Evolutionary conservation across 306 rosid species (phyloP).

Genomic region (Boehmeria nivea): DNA sequence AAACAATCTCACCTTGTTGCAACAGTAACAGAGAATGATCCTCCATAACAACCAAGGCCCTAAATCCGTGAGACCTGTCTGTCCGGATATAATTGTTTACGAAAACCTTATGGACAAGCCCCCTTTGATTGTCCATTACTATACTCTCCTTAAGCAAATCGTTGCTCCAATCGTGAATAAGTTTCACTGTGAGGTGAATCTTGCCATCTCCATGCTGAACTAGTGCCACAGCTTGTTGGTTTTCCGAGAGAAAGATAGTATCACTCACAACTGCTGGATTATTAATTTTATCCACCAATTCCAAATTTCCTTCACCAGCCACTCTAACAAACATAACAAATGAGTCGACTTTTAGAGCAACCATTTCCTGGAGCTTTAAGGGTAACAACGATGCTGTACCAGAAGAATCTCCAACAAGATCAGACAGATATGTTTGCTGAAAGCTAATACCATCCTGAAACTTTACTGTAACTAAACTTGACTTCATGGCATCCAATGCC

Average conservation of each 20-base stretch:
- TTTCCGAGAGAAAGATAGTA: slow-evolving; percentile 65
- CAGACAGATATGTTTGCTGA: slow-evolving; percentile 46
- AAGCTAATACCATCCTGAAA: slow-evolving; percentile 52
- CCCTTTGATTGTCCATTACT: slow-evolving; percentile 65
- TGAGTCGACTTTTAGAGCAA: slow-evolving; percentile 52
- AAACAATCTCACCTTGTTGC: slow-evolving; percentile 93
- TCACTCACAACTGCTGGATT: slow-evolving; percentile 59
- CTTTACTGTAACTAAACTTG: slow-evolving; percentile 55
- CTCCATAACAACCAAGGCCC: slow-evolving; percentile 91
- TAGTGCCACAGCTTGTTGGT: slow-evolving; percentile 64
- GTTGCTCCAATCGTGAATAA: slow-evolving; percentile 48
- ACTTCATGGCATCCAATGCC: slow-evolving; percentile 55
- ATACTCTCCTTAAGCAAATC: slow-evolving; percentile 70
- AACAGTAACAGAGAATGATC: slow-evolving; percentile 85
- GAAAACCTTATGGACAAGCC: slow-evolving; percentile 63
- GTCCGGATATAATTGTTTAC: slow-evolving; percentile 79
- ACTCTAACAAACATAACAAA: slow-evolving; percentile 42
- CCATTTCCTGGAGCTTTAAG: slow-evolving; percentile 61
- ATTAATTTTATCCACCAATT: slow-evolving; percentile 54
- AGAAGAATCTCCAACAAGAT: slow-evolving; percentile 43
- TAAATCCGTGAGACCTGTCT: slow-evolving; percentile 83
- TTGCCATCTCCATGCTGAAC: slow-evolving; percentile 57
- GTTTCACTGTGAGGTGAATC: slow-evolving; percentile 61
- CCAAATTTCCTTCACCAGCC: slow-evolving; percentile 61
- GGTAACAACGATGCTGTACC: slow-evolving; percentile 57